Percentiles rank a stretch among this genome's conserved stretches.
Conservation (phyloP, 768 basidiomycete genomes). For the Collybia sordida region DNA sequence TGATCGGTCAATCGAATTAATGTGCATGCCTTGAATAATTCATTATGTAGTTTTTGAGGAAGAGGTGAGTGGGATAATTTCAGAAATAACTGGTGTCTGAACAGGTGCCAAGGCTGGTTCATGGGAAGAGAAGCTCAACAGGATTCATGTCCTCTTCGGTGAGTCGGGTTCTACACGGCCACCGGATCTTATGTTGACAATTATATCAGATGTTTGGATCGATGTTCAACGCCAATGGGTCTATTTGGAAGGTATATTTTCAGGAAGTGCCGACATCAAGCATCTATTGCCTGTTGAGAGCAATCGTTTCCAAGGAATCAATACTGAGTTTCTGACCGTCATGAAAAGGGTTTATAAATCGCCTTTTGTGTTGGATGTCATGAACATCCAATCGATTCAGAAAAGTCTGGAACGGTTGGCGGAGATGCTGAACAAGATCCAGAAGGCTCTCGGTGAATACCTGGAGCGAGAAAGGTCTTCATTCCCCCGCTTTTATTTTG, state of each 20-base stretch:
- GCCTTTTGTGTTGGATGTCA: slow-evolving; percentile 93
- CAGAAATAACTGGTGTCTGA: not conserved
- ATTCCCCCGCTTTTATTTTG: slow-evolving; percentile 99
- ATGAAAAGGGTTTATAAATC: slow-evolving; percentile 99
- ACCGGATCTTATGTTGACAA: slow-evolving; percentile 4
- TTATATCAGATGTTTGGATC: slow-evolving; percentile 86
- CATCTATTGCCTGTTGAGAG: slow-evolving; percentile 97
- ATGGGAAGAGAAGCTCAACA: slow-evolving; percentile 97
- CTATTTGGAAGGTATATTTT: slow-evolving; percentile 98
- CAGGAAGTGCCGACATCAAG: slow-evolving; percentile 99
- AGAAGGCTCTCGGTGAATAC: slow-evolving; percentile 98
- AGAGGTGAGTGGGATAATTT: slow-evolving; percentile 48
- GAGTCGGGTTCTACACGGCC: slow-evolving; percentile 15
- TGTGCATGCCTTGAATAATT: slow-evolving; percentile 1
- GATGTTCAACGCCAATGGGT: slow-evolving; percentile 99
- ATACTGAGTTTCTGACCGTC: slow-evolving; percentile 94
- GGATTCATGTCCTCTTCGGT: slow-evolving; percentile 96
- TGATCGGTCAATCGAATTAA: slow-evolving; percentile 8
- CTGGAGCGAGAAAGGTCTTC: slow-evolving; percentile 95
- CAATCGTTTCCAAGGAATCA: slow-evolving; percentile 98
- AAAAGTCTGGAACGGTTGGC: slow-evolving; percentile 96
- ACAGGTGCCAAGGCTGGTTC: slow-evolving; percentile 59
- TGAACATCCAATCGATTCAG: slow-evolving; percentile 95
- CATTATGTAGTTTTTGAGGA: slow-evolving; percentile 74
- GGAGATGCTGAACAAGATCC: slow-evolving; percentile 95